phyloP scores from a whole-genome alignment of 176 grass and related monocot genomes.

The Oryza meyeriana region DNA sequence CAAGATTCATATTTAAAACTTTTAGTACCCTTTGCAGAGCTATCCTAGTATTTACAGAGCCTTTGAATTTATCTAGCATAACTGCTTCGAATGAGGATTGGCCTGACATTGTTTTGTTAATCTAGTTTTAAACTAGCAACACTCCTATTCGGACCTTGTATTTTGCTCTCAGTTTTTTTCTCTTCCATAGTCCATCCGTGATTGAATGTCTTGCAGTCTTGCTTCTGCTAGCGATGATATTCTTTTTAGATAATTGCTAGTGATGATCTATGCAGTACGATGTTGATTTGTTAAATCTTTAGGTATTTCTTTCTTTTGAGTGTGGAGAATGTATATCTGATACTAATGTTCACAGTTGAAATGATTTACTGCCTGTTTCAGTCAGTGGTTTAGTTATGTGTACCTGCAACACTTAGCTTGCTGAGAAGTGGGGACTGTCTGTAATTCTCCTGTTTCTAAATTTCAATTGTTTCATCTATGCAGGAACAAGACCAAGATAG shows the following conservation, averaged over 20 bases:
- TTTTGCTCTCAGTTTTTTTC: neutral
- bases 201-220: too few relatives aligned
- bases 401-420: neutral
- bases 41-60: slow-evolving; percentile 4
- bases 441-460: slow-evolving; percentile 27
- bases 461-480: slow-evolving; percentile 14
- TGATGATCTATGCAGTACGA: too few relatives aligned
- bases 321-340: neutral
- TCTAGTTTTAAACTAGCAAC: neutral
- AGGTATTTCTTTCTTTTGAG: too few relatives aligned
- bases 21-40: neutral
- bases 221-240: too few relatives aligned
- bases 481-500: slow-evolving; percentile 93
- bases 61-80: slow-evolving; percentile 26
- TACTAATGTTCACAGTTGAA: neutral
- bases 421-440: neutral
- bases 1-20: neutral
- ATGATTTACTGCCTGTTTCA: neutral
- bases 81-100: slow-evolving; percentile 6
- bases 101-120: neutral
- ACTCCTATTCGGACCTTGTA: neutral
- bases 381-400: neutral
- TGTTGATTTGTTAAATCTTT: too few relatives aligned
- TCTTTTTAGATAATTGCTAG: too few relatives aligned
- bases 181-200: too few relatives aligned